These are phyloP conservation scores for Plasmodium relictum DNA, from an alignment of 169 alveolate species.

Conservation along the genomic window DNA sequence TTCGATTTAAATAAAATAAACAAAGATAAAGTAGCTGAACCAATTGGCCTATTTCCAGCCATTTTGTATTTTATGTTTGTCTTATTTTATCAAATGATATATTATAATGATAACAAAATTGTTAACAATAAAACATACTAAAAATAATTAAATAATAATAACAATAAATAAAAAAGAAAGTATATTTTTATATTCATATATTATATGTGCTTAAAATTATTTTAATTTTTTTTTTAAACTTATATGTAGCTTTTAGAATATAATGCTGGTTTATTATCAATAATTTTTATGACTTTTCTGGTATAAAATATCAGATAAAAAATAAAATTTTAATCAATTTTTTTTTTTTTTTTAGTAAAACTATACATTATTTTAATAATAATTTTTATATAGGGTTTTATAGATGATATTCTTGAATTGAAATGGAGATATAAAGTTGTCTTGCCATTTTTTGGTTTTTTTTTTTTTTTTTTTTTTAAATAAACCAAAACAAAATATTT, in stretches of 20 bases:
- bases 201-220: not conserved
- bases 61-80: constrained; percentile 86
- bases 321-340: not conserved
- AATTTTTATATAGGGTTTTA: constrained; percentile 82
- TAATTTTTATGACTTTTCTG: constrained; percentile 90
- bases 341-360: too few relatives aligned
- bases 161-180: not conserved
- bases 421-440: constrained; percentile 94
- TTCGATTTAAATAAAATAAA: constrained; percentile 76
- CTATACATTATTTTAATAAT: too few relatives aligned
- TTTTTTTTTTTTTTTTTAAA: constrained; percentile 2
- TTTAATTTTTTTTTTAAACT: not conserved
- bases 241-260: constrained; percentile 83
- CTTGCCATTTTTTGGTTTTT: constrained; percentile 91
- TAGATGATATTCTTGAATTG: constrained; percentile 93
- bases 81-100: constrained; percentile 86
- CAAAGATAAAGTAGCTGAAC: constrained; percentile 87
- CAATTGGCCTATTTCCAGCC: constrained; percentile 93
- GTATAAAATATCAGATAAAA: constrained; percentile 66
- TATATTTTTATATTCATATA: not conserved
- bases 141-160: constrained; percentile 2
- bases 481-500: constrained; percentile 6
- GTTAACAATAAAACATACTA: constrained; percentile 54
- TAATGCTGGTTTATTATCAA: constrained; percentile 91
- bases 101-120: constrained; percentile 78